Evolutionary conservation across 192 early-diverging fungal genomes (phyloP).

Genomic region (Pilobolus umbonatus): DNA sequence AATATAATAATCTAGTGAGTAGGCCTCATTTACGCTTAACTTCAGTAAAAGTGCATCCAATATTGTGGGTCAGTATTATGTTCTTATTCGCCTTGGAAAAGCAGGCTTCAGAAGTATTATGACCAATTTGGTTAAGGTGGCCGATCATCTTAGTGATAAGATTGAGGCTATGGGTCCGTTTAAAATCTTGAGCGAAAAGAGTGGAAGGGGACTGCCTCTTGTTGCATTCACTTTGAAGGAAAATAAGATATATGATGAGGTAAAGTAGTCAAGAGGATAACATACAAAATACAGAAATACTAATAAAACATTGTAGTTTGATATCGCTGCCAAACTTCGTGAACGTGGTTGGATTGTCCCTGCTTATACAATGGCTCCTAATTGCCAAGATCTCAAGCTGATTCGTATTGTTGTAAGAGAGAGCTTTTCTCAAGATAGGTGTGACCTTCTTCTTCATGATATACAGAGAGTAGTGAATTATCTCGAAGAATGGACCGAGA

Average conservation of each 20-base stretch:
- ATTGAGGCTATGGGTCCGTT: constrained; percentile 59
- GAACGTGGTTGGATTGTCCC: constrained; percentile 75
- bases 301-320: constrained; percentile 41
- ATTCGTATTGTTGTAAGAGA: constrained; percentile 68
- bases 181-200: constrained; percentile 44
- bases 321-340: constrained; percentile 52
- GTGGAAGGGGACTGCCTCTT: constrained; percentile 50
- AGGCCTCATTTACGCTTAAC: constrained; percentile 68
- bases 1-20: not conserved
- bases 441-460: constrained; percentile 27
- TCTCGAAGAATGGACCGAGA: not conserved
- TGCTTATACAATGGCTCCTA: constrained; percentile 64
- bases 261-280: not conserved
- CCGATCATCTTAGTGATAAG: constrained; percentile 48
- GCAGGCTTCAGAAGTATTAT: constrained; percentile 67
- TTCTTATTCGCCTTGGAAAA: constrained; percentile 66
- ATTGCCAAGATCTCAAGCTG: constrained; percentile 42
- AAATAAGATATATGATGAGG: constrained; percentile 30
- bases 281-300: constrained; percentile 12
- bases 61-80: constrained; percentile 83
- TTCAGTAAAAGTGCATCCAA: constrained; percentile 66
- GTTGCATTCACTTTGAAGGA: constrained; percentile 56
- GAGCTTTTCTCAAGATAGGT: constrained; percentile 28
- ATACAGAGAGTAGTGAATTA: constrained; percentile 1
- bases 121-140: constrained; percentile 49